Percentiles rank a stretch among this genome's conserved stretches.
Conservation (phyloP, 2,329 filamentous ascomycete genomes). For the Penicillium vulpinum region DNA sequence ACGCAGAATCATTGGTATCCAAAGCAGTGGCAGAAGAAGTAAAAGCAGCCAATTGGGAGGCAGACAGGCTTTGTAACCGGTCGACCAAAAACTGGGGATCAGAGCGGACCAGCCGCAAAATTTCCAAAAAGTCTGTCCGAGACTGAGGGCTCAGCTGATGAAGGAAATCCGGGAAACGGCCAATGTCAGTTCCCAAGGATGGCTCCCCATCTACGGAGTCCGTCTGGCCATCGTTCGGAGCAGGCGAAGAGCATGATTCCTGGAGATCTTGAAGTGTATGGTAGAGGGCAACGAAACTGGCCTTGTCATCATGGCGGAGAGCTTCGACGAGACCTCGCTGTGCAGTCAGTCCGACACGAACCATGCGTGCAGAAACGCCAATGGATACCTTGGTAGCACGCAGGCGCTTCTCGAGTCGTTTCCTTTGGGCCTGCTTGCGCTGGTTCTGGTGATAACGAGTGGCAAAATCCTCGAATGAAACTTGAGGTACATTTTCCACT, state of each 20-base stretch:
- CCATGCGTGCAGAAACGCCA: conserved; percentile 44
- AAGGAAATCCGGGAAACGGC: conserved; percentile 41
- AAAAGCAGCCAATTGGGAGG: conserved; percentile 73
- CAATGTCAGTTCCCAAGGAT: conserved; percentile 41
- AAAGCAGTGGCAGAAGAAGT: conserved; percentile 75
- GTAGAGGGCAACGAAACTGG: conserved; percentile 46
- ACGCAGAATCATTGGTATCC: conserved; percentile 80
- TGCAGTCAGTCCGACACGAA: conserved; percentile 43
- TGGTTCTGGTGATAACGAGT: conserved; percentile 43
- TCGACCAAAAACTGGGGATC: conserved; percentile 86
- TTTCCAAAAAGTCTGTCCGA: conserved; percentile 72
- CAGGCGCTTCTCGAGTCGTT: conserved; percentile 41
- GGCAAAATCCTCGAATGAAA: conserved; percentile 49
- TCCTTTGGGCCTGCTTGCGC: conserved; percentile 44
- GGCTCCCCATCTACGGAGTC: conserved; percentile 35
- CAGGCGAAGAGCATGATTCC: conserved; percentile 42
- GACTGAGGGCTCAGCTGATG: conserved; percentile 73
- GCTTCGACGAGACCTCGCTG: conserved; percentile 49
- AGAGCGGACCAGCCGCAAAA: conserved; percentile 78
- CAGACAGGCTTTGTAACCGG: conserved; percentile 72
- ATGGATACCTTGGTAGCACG: conserved; percentile 45
- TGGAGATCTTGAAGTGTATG: conserved; percentile 47
- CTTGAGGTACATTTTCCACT: conserved; percentile 20
- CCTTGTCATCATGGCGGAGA: conserved; percentile 48
- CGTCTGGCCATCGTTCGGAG: conserved; percentile 33